A percentile compares a stretch with the other conserved stretches of the same genome.
phyloP scores from a whole-genome alignment of 495 filamentous ascomycete genomes.

The Staphylotrichum tortipilum region DNA sequence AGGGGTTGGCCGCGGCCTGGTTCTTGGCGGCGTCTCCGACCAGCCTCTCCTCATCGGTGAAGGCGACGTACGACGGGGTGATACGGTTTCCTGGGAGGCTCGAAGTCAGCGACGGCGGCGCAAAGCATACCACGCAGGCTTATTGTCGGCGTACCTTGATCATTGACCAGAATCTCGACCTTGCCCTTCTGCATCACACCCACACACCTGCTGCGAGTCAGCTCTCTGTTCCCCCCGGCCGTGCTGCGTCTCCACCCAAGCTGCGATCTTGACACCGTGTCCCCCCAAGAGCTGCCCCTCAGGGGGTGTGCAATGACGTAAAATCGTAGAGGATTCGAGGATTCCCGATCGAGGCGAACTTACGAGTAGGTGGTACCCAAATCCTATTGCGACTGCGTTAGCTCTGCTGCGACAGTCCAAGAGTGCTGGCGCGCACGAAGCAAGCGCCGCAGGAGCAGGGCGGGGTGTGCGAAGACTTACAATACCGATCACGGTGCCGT shows the following conservation, averaged over 20 bases:
- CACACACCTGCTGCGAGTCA: constrained; percentile 48
- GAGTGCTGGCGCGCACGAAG: too few species aligned
- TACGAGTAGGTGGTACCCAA: constrained; percentile 96
- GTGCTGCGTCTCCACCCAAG: background rate
- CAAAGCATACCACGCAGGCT: too few species aligned
- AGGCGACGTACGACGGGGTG: constrained; percentile 96
- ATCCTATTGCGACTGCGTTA: constrained; percentile 44
- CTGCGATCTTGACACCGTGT: constrained; percentile 10
- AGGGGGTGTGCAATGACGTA: background rate
- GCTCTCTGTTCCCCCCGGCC: background rate
- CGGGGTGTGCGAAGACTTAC: too few species aligned
- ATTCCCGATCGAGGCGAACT: constrained; percentile 9
- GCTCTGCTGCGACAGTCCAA: too few species aligned
- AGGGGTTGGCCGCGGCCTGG: constrained; percentile 90
- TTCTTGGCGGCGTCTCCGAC: constrained; percentile 99
- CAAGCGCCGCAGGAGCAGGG: too few species aligned
- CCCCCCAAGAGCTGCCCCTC: background rate
- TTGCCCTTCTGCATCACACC: constrained; percentile 99
- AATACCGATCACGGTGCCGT: constrained; percentile 94
- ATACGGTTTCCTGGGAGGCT: constrained; percentile 94
- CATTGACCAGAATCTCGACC: constrained; percentile 95
- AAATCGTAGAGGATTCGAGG: background rate
- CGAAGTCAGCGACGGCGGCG: too few species aligned
- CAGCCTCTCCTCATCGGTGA: constrained; percentile 93
- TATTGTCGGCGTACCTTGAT: constrained; percentile 57